Conservation (phyloP, 805 yeast species). For the Spathaspora passalidarum region DNA sequence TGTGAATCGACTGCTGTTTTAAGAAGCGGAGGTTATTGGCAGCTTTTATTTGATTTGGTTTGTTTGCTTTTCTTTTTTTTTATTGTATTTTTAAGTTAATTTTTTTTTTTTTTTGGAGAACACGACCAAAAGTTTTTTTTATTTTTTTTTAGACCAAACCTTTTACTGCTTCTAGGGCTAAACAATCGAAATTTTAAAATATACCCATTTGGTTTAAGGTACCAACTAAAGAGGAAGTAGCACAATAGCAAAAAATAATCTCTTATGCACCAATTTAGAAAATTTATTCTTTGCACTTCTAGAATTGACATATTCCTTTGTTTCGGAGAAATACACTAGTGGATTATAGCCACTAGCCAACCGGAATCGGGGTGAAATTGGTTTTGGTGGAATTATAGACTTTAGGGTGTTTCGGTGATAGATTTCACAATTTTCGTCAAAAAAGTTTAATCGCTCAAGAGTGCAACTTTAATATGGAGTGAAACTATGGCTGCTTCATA, state of each 20-base stretch:
- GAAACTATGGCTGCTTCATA: no score
- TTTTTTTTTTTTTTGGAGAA: not conserved
- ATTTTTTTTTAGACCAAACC: not conserved
- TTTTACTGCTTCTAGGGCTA: not conserved
- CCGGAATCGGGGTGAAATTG: no score
- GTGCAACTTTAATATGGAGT: no score
- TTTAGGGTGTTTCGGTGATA: no score
- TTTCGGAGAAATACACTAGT: not conserved
- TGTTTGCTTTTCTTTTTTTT: not conserved
- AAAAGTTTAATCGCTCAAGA: no score
- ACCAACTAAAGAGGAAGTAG: not conserved
- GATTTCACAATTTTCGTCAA: no score
- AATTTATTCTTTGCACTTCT: not conserved
- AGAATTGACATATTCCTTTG: not conserved
- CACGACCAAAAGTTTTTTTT: not conserved
- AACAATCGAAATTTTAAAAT: not conserved
- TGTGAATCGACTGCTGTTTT: not conserved
- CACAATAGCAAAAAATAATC: not conserved
- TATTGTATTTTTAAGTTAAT: no score
- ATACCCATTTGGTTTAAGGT: not conserved
- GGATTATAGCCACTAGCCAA: no score
- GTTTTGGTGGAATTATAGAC: no score
- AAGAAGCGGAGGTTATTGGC: not conserved
- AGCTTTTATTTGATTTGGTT: not conserved
- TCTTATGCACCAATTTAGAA: not conserved